Percentiles rank a stretch among this genome's conserved stretches.
Conservation (phyloP, 2,329 filamentous ascomycete species). For the Trichophyton schoenleinii region DNA sequence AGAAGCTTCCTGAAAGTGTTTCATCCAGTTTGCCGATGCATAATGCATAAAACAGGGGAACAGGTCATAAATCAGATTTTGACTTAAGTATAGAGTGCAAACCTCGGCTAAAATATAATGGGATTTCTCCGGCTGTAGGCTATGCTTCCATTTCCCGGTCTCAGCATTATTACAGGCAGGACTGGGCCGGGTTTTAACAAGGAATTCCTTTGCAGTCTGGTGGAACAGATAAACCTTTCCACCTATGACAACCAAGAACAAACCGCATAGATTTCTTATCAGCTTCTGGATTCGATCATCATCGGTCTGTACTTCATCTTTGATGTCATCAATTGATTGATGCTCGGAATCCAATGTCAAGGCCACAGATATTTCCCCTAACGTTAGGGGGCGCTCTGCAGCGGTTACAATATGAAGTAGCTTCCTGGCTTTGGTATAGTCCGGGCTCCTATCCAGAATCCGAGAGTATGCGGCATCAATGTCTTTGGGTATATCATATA, state of each 20-base stretch:
- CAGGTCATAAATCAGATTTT: too few species aligned
- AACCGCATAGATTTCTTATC: background rate
- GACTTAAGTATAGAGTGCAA: too few species aligned
- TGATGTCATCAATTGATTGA: too few species aligned
- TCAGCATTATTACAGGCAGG: too few species aligned
- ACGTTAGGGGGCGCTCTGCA: background rate
- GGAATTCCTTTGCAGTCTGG: slow-evolving; percentile 9
- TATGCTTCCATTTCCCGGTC: too few species aligned
- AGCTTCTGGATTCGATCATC: background rate
- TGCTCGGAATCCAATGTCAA: background rate
- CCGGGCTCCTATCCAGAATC: background rate
- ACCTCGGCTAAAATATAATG: too few species aligned
- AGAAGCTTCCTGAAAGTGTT: too few species aligned
- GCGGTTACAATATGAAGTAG: background rate
- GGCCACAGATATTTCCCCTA: background rate
- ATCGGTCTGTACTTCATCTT: background rate
- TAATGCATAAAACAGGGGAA: too few species aligned
- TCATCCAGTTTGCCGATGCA: too few species aligned
- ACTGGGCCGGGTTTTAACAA: slow-evolving; percentile 17
- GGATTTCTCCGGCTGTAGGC: too few species aligned
- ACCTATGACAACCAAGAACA: background rate
- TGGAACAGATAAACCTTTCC: background rate
- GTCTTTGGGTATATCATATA: background rate
- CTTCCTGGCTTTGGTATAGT: background rate
- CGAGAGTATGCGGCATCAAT: background rate